Percentiles rank a stretch among this genome's conserved stretches.
These are phyloP conservation scores for Elongisporangium prolatum DNA, from an alignment of 352 stramenopile genomes.

Conservation along the genomic window DNA sequence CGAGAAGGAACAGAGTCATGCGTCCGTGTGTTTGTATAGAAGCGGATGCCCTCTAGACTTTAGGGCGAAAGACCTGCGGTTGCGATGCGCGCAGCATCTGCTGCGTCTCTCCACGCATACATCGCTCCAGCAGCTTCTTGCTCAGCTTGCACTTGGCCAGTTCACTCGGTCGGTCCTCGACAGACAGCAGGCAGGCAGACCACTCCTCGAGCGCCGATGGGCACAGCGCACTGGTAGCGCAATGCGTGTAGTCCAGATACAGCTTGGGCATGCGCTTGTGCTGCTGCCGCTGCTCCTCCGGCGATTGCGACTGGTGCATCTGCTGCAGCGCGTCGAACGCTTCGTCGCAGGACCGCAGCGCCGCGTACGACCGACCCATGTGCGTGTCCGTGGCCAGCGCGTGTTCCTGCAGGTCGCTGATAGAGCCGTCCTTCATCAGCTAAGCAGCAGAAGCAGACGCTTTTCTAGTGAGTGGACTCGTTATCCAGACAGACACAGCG, in stretches of 20 bases:
- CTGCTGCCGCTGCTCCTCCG: conserved; percentile 4
- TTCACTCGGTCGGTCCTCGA: conserved; percentile 26
- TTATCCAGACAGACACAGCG: neutral
- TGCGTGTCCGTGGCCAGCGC: conserved; percentile 35
- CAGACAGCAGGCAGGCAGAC: conserved; percentile 43
- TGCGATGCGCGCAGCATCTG: conserved; percentile 59
- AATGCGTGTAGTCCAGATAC: conserved; percentile 68
- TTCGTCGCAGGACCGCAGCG: conserved; percentile 46
- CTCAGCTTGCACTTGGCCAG: conserved; percentile 39
- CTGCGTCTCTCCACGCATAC: conserved; percentile 59
- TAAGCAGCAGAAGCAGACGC: conserved; percentile 6
- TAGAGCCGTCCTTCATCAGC: conserved; percentile 36
- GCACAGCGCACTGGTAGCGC: conserved; percentile 45
- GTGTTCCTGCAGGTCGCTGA: conserved; percentile 33
- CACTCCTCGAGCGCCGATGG: conserved; percentile 42
- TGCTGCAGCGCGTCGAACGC: conserved; percentile 46
- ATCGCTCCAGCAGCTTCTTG: conserved; percentile 72
- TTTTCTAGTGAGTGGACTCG: conserved; percentile 6
- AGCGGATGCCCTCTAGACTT: neutral
- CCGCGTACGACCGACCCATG: conserved; percentile 34
- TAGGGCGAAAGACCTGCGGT: conserved; percentile 53
- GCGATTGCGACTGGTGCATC: conserved; percentile 13
- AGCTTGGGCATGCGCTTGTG: conserved; percentile 30
- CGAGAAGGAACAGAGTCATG: neutral
- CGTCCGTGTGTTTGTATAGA: neutral